Percentiles rank a stretch among this genome's conserved stretches.
These are phyloP conservation scores for Thamnidium elegans DNA, from an alignment of 192 early-diverging fungal genomes.

Conservation along the genomic window DNA sequence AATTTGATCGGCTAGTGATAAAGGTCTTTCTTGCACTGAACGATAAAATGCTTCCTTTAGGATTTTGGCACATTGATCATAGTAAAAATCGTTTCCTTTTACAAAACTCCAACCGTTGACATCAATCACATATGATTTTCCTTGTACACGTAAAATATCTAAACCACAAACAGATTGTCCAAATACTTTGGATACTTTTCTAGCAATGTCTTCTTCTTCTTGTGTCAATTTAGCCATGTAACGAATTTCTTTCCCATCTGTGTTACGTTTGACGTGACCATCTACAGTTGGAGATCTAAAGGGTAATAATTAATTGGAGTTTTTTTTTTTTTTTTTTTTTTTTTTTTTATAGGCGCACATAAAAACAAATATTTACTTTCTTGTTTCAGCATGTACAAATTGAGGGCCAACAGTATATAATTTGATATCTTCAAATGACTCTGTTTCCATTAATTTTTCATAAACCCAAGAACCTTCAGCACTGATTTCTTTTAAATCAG, in stretches of 20 bases:
- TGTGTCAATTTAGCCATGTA: constrained; percentile 81
- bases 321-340: no score
- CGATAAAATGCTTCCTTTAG: constrained; percentile 77
- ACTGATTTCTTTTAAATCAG: constrained; percentile 64
- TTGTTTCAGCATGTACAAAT: constrained; percentile 92
- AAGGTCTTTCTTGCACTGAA: constrained; percentile 37
- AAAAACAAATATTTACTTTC: constrained; percentile 59
- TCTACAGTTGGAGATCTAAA: constrained; percentile 89
- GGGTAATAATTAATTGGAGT: background rate
- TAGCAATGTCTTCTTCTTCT: constrained; percentile 78
- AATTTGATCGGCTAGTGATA: constrained; percentile 21
- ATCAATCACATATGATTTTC: constrained; percentile 90
- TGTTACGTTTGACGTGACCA: constrained; percentile 91
- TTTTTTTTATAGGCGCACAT: no score
- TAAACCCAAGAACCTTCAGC: constrained; percentile 85
- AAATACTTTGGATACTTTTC: constrained; percentile 73
- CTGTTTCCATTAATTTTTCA: constrained; percentile 92
- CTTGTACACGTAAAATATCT: constrained; percentile 82
- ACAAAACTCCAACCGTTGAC: constrained; percentile 99
- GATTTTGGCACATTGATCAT: constrained; percentile 77
- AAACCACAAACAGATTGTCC: constrained; percentile 95
- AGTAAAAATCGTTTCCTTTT: constrained; percentile 93
- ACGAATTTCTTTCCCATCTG: constrained; percentile 95
- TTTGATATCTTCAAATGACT: constrained; percentile 96
- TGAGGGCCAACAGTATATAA: constrained; percentile 89